Evolutionary conservation across 306 rosid genomes (phyloP).

Genomic region (Geum urbanum): DNA sequence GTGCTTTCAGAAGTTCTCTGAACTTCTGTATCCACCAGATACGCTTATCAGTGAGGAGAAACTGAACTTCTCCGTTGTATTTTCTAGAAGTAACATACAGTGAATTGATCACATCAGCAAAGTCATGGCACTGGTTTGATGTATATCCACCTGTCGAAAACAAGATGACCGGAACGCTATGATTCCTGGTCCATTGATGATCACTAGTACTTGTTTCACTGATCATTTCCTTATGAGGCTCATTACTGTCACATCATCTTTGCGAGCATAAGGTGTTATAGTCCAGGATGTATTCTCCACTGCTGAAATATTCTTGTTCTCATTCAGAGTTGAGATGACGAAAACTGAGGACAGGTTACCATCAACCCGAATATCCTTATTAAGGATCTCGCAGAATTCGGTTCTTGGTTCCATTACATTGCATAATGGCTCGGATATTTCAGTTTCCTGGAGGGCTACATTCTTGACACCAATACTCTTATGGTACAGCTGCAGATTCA

Average conservation of each 20-base stretch:
- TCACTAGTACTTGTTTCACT: slow-evolving; percentile 26
- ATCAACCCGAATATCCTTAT: slow-evolving; percentile 43
- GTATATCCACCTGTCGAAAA: slow-evolving; percentile 68
- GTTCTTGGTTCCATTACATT: slow-evolving; percentile 41
- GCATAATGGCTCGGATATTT: slow-evolving; percentile 42
- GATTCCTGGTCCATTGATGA: slow-evolving; percentile 41
- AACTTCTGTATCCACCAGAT: slow-evolving; percentile 51
- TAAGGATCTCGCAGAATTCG: slow-evolving; percentile 51
- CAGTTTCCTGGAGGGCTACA: not conserved
- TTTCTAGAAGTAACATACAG: slow-evolving; percentile 57
- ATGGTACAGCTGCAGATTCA: slow-evolving; percentile 37
- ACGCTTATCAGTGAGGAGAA: slow-evolving; percentile 45
- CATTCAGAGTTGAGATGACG: slow-evolving; percentile 24
- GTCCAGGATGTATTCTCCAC: slow-evolving; percentile 43
- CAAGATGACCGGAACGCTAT: slow-evolving; percentile 59
- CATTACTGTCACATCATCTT: slow-evolving; percentile 45
- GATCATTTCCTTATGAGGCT: slow-evolving; percentile 52
- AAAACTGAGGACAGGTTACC: slow-evolving; percentile 54
- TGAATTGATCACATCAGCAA: slow-evolving; percentile 66
- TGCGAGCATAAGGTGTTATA: slow-evolving; percentile 73
- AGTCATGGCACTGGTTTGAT: slow-evolving; percentile 84
- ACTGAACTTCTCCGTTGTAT: slow-evolving; percentile 63
- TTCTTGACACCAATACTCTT: not conserved
- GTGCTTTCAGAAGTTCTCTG: slow-evolving; percentile 35
- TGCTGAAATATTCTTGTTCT: too few relatives aligned